Evolutionary conservation across 192 early-diverging fungal genomes (phyloP).

Genomic region (Podila horticola): DNA sequence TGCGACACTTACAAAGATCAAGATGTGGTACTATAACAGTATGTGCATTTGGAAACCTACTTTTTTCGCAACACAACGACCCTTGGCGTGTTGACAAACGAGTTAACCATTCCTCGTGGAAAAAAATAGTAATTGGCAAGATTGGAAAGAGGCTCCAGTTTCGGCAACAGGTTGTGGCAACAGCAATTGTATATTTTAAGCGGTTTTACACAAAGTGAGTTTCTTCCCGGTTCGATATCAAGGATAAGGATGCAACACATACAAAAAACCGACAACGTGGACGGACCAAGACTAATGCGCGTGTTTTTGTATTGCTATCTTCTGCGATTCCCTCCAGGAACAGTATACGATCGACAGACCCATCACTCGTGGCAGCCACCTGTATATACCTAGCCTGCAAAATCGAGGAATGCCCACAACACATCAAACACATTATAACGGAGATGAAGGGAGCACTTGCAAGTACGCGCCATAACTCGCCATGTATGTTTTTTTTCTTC

Average conservation of each 20-base stretch:
- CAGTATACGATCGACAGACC: constrained; percentile 76
- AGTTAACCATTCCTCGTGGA: neutral
- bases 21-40: constrained; percentile 74
- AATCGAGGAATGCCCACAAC: constrained; percentile 82
- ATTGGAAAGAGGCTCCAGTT: constrained; percentile 77
- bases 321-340: constrained; percentile 63
- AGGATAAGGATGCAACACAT: too few species aligned
- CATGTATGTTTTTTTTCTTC: neutral
- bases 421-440: constrained; percentile 65
- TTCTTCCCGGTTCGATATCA: too few species aligned
- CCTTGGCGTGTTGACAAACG: too few species aligned
- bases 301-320: too few species aligned
- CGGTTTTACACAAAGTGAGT: constrained; percentile 88
- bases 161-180: constrained; percentile 85
- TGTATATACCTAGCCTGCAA: constrained; percentile 92
- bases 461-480: constrained; percentile 8
- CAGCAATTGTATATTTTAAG: constrained; percentile 89
- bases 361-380: constrained; percentile 79
- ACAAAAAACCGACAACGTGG: too few species aligned
- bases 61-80: neutral
- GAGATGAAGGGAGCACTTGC: constrained; percentile 58
- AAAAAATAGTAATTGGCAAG: constrained; percentile 74
- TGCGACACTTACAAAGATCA: constrained; percentile 64
- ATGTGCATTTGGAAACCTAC: constrained; percentile 3
- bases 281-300: too few species aligned